Evolutionary conservation across 1,284 basidiomycete genomes (phyloP).

Genomic region (Fomitopsis schrenkii): DNA sequence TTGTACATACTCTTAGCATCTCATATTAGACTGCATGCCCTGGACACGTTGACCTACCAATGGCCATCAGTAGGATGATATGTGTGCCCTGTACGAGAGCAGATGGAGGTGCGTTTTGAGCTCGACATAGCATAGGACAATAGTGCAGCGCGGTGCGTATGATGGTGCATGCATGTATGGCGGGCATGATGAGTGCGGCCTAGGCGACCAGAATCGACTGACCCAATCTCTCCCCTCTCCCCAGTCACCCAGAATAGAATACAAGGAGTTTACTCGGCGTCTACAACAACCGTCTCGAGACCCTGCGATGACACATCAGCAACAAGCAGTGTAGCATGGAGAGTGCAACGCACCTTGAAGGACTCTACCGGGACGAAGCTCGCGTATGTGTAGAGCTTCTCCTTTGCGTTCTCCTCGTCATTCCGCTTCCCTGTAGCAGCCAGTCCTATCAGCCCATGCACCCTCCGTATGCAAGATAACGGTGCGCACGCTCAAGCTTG

Average conservation of each 20-base stretch:
- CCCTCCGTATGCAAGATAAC: not conserved
- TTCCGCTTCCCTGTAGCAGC: conserved; percentile 70
- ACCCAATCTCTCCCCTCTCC: not conserved
- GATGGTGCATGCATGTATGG: conserved; percentile 4
- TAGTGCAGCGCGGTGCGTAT: conserved; percentile 8
- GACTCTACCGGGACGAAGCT: conserved; percentile 74
- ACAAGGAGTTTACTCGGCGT: conserved; percentile 53
- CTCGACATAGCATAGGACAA: conserved; percentile 1
- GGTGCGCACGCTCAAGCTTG: conserved; percentile 84
- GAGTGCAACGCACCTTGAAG: conserved; percentile 71
- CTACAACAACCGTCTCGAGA: conserved; percentile 78
- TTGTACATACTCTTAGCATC: conserved; percentile 5
- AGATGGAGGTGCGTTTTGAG: not conserved
- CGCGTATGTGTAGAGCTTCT: conserved; percentile 94
- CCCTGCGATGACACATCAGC: conserved; percentile 41
- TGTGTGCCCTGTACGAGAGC: not conserved
- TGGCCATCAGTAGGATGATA: too few relatives aligned
- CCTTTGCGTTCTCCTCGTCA: conserved; percentile 95
- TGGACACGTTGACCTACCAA: not conserved
- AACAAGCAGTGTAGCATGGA: conserved; percentile 1
- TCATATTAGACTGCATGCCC: not conserved
- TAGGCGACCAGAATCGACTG: not conserved
- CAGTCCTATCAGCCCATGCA: not conserved
- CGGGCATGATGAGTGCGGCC: conserved; percentile 1
- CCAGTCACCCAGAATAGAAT: not conserved